These are phyloP conservation scores for Fraxinus ornus DNA, from an alignment of 305 asterid genomes.

Conservation along the genomic window DNA sequence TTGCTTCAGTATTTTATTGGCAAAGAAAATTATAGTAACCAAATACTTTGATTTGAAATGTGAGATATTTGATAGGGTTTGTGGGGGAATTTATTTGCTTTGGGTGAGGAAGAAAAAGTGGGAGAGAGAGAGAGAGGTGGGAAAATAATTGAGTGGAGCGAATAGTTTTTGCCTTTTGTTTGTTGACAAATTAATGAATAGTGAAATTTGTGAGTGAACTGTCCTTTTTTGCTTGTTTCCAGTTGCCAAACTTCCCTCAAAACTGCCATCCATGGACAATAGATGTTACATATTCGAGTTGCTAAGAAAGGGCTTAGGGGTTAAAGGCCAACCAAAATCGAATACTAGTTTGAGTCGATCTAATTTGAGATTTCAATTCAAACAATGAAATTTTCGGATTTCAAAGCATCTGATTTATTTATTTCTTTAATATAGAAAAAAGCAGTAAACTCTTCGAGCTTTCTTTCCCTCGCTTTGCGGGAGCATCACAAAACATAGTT, in stretches of 20 bases:
- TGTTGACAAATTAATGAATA: background rate
- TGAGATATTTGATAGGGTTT: background rate
- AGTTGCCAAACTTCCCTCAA: background rate
- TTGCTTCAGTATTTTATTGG: background rate
- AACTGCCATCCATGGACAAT: background rate
- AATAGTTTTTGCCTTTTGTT: background rate
- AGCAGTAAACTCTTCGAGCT: background rate
- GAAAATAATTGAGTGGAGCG: background rate
- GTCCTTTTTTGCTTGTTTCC: background rate
- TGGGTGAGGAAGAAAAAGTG: conserved; percentile 15
- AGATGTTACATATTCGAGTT: background rate
- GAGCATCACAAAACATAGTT: background rate
- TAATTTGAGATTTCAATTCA: background rate
- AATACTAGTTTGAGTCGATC: background rate
- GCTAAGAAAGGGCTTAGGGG: background rate
- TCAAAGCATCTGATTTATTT: background rate
- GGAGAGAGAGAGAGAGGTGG: background rate
- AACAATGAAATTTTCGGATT: background rate
- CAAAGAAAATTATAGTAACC: background rate
- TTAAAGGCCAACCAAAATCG: background rate
- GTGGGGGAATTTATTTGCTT: conserved; percentile 32
- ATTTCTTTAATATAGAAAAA: background rate
- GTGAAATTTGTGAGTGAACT: background rate
- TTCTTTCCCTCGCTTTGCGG: background rate
- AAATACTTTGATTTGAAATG: background rate